Conservation (phyloP, 192 early-diverging fungal genomes). For the Gigaspora rosea region DNA sequence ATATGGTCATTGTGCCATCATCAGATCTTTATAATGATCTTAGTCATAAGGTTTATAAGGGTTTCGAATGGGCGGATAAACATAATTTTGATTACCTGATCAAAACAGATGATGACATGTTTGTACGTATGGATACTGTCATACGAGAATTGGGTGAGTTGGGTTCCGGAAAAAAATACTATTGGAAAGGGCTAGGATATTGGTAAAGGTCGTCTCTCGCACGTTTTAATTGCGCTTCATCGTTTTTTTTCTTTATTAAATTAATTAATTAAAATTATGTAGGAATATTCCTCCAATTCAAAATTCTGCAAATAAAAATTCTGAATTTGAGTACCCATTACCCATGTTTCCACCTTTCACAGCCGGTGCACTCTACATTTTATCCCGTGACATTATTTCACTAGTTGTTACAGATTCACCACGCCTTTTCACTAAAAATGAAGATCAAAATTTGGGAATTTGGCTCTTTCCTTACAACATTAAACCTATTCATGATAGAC, state of each 20-base stretch:
- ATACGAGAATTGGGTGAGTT: conserved; percentile 45
- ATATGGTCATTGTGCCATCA: conserved; percentile 55
- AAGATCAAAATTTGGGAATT: conserved; percentile 62
- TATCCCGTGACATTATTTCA: conserved; percentile 58
- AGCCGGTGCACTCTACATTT: conserved; percentile 61
- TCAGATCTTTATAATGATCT: conserved; percentile 56
- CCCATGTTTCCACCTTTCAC: conserved; percentile 62
- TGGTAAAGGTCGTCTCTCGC: conserved; percentile 44
- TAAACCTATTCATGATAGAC: conserved; percentile 56
- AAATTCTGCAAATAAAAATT: conserved; percentile 55
- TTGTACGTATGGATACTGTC: conserved; percentile 60
- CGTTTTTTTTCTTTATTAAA: neutral
- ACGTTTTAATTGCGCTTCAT: neutral
- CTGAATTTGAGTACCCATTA: conserved; percentile 48
- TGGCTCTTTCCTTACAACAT: conserved; percentile 64
- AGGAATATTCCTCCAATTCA: conserved; percentile 62
- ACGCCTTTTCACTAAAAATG: conserved; percentile 57
- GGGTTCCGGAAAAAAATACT: conserved; percentile 48
- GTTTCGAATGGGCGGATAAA: conserved; percentile 55
- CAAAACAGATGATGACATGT: conserved; percentile 65
- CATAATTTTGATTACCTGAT: conserved; percentile 57
- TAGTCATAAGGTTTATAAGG: conserved; percentile 59
- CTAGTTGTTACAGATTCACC: conserved; percentile 53
- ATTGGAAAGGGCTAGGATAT: conserved; percentile 59
- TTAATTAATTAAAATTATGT: neutral